phyloP scores from a whole-genome alignment of 2,329 filamentous ascomycete species.

The Colletotrichum orchidophilum region DNA sequence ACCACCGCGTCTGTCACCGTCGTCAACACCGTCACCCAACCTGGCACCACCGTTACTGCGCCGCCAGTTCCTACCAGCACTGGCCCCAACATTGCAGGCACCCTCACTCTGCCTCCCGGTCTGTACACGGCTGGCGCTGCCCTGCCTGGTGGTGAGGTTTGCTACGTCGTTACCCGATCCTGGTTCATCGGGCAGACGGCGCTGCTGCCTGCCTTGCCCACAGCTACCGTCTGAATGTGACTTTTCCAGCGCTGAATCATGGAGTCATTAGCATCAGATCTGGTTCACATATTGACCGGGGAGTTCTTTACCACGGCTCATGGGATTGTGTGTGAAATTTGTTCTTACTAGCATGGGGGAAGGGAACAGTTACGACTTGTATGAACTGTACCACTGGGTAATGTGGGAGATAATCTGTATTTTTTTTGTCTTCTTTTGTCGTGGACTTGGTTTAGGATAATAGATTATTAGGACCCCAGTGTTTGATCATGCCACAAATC shows the following conservation, averaged over 20 bases:
- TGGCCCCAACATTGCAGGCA: not conserved
- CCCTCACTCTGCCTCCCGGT: constrained; percentile 23
- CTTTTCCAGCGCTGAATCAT: constrained; percentile 7
- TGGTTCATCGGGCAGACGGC: constrained; percentile 22
- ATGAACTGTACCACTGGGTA: constrained; percentile 12
- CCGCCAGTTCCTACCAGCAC: not conserved
- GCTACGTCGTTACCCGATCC: constrained; percentile 20
- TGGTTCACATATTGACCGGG: not conserved
- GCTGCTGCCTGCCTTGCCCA: constrained; percentile 7
- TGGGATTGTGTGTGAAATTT: constrained; percentile 7
- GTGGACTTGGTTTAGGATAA: constrained; percentile 7
- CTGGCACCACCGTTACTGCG: not conserved
- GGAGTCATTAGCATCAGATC: constrained; percentile 17
- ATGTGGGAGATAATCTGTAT: constrained; percentile 10
- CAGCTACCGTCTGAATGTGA: constrained; percentile 12
- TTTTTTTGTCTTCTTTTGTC: constrained; percentile 23
- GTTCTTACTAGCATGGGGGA: constrained; percentile 1
- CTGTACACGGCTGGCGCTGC: constrained; percentile 19
- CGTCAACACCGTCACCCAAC: constrained; percentile 7
- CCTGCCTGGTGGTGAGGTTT: constrained; percentile 9
- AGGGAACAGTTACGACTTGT: constrained; percentile 14
- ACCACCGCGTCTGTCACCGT: constrained; percentile 15
- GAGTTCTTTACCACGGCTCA: not conserved
- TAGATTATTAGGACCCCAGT: not conserved
- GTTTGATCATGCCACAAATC: not conserved